Evolutionary conservation across 768 basidiomycete genomes (phyloP).

Genomic region (Podaxis carcinomalis): DNA sequence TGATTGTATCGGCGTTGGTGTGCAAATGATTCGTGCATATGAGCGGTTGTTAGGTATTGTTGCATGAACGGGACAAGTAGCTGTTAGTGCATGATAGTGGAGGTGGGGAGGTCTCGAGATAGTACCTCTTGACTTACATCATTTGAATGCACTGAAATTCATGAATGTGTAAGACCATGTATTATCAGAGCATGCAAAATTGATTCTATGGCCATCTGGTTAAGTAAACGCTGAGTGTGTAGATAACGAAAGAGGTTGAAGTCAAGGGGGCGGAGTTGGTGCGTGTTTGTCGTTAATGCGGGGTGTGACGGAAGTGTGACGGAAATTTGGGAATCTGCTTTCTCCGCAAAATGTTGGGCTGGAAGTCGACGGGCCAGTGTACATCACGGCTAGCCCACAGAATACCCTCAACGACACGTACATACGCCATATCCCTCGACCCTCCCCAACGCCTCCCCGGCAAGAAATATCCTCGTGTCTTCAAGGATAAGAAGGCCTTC

Average conservation of each 20-base stretch:
- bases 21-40: no score
- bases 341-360: constrained; percentile 4
- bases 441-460: constrained; percentile 47
- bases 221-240: no score
- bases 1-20: no score
- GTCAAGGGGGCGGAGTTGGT: neutral
- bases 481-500: constrained; percentile 74
- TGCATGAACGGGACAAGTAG: no score
- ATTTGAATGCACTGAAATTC: no score
- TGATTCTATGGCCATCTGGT: no score
- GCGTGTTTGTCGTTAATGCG: neutral
- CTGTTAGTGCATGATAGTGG: no score
- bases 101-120: no score
- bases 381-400: neutral
- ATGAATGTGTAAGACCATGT: no score
- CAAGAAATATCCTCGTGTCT: constrained; percentile 60
- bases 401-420: constrained; percentile 22
- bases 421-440: constrained; percentile 56
- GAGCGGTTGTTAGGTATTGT: no score
- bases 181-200: no score
- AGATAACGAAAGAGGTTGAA: neutral
- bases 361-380: constrained; percentile 1
- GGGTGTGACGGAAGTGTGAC: constrained; percentile 2
- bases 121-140: no score
- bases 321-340: constrained; percentile 1